Percentiles rank a stretch among this genome's conserved stretches.
Conservation (phyloP, 805 yeast species). For the Starmerella potacharoeniae region DNA sequence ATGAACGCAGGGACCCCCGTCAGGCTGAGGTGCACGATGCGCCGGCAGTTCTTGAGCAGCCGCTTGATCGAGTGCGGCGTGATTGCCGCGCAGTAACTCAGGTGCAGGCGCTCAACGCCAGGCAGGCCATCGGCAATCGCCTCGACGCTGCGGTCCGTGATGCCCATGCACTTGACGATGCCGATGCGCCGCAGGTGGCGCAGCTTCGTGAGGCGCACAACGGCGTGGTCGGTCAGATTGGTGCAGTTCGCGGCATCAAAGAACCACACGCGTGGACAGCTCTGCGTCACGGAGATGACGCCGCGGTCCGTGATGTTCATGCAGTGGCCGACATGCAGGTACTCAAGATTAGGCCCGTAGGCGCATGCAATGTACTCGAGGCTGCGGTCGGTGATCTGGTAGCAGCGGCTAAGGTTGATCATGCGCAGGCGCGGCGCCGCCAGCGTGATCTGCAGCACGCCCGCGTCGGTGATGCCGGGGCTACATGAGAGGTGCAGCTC, state of each 20-base stretch:
- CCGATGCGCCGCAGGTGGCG: constrained; percentile 84
- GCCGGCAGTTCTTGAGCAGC: constrained; percentile 68
- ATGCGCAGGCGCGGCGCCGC: constrained; percentile 80
- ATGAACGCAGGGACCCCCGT: constrained; percentile 90
- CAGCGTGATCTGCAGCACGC: constrained; percentile 58
- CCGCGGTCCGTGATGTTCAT: constrained; percentile 81
- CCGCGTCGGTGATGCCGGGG: constrained; percentile 63
- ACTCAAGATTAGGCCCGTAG: constrained; percentile 71
- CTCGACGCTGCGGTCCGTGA: constrained; percentile 73
- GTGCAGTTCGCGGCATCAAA: constrained; percentile 92
- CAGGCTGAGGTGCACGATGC: constrained; percentile 76
- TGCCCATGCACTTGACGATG: constrained; percentile 76
- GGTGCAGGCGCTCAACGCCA: constrained; percentile 78
- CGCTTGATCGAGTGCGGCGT: constrained; percentile 67
- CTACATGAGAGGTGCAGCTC: constrained; percentile 80
- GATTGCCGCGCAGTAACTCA: constrained; percentile 77
- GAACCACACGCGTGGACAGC: constrained; percentile 77
- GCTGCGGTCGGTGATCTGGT: constrained; percentile 72
- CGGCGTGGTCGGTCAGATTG: constrained; percentile 73
- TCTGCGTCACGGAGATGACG: constrained; percentile 57
- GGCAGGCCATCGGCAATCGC: constrained; percentile 45
- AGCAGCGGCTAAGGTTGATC: constrained; percentile 80
- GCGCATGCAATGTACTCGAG: constrained; percentile 52
- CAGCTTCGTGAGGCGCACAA: constrained; percentile 61
- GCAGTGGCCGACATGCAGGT: constrained; percentile 91